phyloP scores from a whole-genome alignment of 495 filamentous ascomycete species.

The Immersiella caudata region DNA sequence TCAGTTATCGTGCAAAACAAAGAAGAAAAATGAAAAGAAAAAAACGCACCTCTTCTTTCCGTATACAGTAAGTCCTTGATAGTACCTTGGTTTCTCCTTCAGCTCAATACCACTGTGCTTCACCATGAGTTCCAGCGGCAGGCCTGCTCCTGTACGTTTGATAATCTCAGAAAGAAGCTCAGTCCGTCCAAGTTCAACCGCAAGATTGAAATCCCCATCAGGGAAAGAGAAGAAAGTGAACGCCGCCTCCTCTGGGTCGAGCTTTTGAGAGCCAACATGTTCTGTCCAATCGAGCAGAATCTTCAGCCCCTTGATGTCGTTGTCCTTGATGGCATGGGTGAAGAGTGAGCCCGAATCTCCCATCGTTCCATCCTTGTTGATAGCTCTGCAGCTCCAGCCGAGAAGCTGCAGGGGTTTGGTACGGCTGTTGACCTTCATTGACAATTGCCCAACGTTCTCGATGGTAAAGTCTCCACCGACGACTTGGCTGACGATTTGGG shows the following conservation, averaged over 20 bases:
- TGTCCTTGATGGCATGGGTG: slow-evolving; percentile 40
- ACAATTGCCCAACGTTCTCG: slow-evolving; percentile 68
- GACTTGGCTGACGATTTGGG: slow-evolving; percentile 52
- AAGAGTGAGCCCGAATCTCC: slow-evolving; percentile 23
- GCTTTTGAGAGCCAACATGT: slow-evolving; percentile 30
- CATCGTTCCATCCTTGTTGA: slow-evolving; percentile 23
- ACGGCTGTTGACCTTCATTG: slow-evolving; percentile 62
- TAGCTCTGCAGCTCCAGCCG: slow-evolving; percentile 29
- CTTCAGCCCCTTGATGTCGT: slow-evolving; percentile 39
- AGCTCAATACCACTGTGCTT: slow-evolving; percentile 60
- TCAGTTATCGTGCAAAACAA: slow-evolving; percentile 15
- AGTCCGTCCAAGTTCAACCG: slow-evolving; percentile 38
- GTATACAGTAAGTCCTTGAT: slow-evolving; percentile 71
- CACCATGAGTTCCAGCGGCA: slow-evolving; percentile 65
- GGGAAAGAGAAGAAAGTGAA: slow-evolving; percentile 41
- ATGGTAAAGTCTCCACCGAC: slow-evolving; percentile 67
- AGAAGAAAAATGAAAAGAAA: not conserved
- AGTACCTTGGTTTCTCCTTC: slow-evolving; percentile 64
- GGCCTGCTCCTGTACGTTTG: slow-evolving; percentile 58
- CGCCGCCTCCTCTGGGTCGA: slow-evolving; percentile 32
- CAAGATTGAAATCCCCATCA: slow-evolving; percentile 33
- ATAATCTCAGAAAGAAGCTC: slow-evolving; percentile 48
- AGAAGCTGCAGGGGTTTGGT: slow-evolving; percentile 55
- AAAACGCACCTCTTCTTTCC: slow-evolving; percentile 65
- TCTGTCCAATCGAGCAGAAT: slow-evolving; percentile 43